These are phyloP conservation scores for Peterozyma xylosa DNA, from an alignment of 805 yeast species.

Conservation along the genomic window DNA sequence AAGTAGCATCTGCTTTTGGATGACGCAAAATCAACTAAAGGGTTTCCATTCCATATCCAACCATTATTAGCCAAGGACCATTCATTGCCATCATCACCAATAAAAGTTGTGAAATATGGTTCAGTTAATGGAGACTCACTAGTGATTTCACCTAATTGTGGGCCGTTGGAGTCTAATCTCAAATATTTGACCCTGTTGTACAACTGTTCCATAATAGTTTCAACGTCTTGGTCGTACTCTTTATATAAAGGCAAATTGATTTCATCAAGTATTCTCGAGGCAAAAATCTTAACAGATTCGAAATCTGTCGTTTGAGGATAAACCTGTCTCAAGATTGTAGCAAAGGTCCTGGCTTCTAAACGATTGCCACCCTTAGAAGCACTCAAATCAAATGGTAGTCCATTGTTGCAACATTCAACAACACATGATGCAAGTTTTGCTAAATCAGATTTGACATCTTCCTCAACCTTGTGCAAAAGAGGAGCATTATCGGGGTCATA, in stretches of 20 bases:
- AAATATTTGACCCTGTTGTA: conserved; percentile 69
- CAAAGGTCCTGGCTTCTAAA: conserved; percentile 43
- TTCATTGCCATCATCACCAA: conserved; percentile 38
- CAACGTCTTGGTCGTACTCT: conserved; percentile 68
- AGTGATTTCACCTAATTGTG: conserved; percentile 63
- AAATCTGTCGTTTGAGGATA: conserved; percentile 23
- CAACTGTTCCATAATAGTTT: conserved; percentile 59
- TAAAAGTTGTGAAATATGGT: conserved; percentile 78
- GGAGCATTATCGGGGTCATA: conserved; percentile 7
- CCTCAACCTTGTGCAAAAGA: conserved; percentile 35
- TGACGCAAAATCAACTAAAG: conserved; percentile 89
- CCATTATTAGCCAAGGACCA: conserved; percentile 91
- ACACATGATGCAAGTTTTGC: conserved; percentile 43
- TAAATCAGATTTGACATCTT: conserved; percentile 28
- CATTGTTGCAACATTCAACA: conserved; percentile 29
- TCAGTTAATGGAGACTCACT: conserved; percentile 62
- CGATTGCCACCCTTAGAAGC: conserved; percentile 44
- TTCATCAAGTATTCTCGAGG: conserved; percentile 58
- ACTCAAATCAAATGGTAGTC: conserved; percentile 34
- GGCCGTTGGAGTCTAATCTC: conserved; percentile 77
- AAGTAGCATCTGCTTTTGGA: conserved; percentile 69
- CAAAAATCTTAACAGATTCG: conserved; percentile 28
- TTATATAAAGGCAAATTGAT: conserved; percentile 67
- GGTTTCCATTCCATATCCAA: conserved; percentile 98
- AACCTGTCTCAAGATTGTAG: conserved; percentile 38